These are phyloP conservation scores for Cercospora sesami DNA, from an alignment of 2,329 filamentous ascomycete genomes.

Conservation along the genomic window DNA sequence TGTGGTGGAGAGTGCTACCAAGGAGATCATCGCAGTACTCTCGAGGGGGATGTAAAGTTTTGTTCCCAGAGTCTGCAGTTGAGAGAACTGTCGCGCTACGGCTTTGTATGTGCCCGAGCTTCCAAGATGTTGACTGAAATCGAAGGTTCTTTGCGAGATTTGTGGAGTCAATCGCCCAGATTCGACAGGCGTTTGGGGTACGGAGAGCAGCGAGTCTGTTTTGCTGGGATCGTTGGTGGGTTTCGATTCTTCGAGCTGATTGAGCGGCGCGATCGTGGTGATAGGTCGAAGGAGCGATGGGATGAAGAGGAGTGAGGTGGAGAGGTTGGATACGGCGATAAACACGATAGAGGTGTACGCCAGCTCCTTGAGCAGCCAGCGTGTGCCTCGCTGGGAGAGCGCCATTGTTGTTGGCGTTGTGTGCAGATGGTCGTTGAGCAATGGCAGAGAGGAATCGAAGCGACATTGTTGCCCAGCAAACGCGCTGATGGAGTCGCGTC, in stretches of 20 bases:
- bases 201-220: constrained; percentile 17
- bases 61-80: constrained; percentile 29
- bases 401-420: neutral
- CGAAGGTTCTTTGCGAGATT: constrained; percentile 21
- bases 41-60: constrained; percentile 30
- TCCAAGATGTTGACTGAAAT: constrained; percentile 23
- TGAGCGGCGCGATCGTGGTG: constrained; percentile 1
- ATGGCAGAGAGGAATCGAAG: neutral
- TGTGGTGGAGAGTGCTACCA: constrained; percentile 28
- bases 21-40: constrained; percentile 26
- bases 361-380: neutral
- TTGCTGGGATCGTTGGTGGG: neutral
- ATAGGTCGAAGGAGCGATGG: constrained; percentile 27
- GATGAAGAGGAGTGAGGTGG: constrained; percentile 25
- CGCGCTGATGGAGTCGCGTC: neutral
- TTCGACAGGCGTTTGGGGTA: constrained; percentile 21
- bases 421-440: neutral
- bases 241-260: neutral
- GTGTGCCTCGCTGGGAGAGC: neutral
- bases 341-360: constrained; percentile 9
- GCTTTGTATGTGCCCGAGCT: constrained; percentile 31
- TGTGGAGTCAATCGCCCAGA: constrained; percentile 26
- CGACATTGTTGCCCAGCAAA: neutral
- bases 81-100: constrained; percentile 33
- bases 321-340: constrained; percentile 2